These are phyloP conservation scores for Ascoidea asiatica DNA, from an alignment of 805 yeast species.

Conservation along the genomic window DNA sequence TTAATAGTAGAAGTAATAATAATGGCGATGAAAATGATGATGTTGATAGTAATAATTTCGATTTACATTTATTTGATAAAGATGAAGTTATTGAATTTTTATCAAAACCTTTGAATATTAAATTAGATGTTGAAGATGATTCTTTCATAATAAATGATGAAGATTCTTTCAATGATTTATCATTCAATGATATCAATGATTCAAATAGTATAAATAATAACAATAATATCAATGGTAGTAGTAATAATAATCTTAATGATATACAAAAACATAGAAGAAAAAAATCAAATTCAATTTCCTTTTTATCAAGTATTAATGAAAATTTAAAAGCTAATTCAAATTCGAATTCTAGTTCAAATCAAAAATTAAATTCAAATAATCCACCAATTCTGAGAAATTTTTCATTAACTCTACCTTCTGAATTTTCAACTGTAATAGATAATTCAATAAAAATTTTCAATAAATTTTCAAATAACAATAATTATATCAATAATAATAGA, in stretches of 20 bases:
- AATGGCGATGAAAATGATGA: conserved; percentile 3
- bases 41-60: no score
- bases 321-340: neutral
- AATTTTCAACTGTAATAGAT: neutral
- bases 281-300: neutral
- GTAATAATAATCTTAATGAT: no score
- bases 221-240: no score
- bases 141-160: neutral
- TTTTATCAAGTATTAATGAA: neutral
- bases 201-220: neutral
- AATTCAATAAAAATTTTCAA: neutral
- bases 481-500: no score
- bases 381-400: neutral
- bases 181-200: no score
- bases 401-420: neutral
- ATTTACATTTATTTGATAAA: no score
- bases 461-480: no score
- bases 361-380: neutral
- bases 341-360: no score
- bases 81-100: neutral
- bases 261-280: neutral
- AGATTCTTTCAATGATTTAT: no score
- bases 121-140: neutral
- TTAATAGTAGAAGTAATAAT: neutral
- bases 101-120: neutral